Conservation (phyloP, 495 filamentous ascomycete species). For the Staphylotrichum longicolle region DNA sequence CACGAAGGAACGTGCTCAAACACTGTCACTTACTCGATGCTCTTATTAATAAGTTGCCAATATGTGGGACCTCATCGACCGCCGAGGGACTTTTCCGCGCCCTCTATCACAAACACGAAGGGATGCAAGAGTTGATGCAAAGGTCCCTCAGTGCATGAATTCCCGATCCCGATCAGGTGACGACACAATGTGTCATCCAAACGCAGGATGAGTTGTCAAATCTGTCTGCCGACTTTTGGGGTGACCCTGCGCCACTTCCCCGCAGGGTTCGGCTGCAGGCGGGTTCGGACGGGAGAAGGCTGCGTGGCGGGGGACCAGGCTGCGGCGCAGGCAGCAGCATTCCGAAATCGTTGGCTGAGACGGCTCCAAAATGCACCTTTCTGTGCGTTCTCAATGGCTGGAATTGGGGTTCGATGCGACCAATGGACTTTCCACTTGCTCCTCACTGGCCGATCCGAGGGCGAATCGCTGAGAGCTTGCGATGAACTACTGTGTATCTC, state of each 20-base stretch:
- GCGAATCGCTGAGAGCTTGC: conserved; percentile 20
- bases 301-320: conserved; percentile 10
- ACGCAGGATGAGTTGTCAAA: conserved; percentile 32
- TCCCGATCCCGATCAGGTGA: conserved; percentile 34
- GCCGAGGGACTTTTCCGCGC: conserved; percentile 13
- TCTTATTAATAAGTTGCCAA: conserved; percentile 31
- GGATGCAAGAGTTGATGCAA: conserved; percentile 16
- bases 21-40: conserved; percentile 16
- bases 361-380: conserved; percentile 8
- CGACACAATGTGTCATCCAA: conserved; percentile 29
- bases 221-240: conserved; percentile 4
- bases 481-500: not conserved
- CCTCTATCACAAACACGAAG: conserved; percentile 31
- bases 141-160: conserved; percentile 27
- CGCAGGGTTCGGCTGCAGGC: conserved; percentile 14
- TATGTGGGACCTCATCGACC: conserved; percentile 17
- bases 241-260: conserved; percentile 8
- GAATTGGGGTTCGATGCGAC: conserved; percentile 1
- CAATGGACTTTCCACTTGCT: conserved; percentile 2
- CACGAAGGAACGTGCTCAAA: conserved; percentile 9
- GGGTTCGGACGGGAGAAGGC: conserved; percentile 11
- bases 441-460: conserved; percentile 23
- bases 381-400: conserved; percentile 24
- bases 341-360: conserved; percentile 25
- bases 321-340: conserved; percentile 10